phyloP scores from a whole-genome alignment of 352 stramenopile genomes.

The Phytophthora litchii region DNA sequence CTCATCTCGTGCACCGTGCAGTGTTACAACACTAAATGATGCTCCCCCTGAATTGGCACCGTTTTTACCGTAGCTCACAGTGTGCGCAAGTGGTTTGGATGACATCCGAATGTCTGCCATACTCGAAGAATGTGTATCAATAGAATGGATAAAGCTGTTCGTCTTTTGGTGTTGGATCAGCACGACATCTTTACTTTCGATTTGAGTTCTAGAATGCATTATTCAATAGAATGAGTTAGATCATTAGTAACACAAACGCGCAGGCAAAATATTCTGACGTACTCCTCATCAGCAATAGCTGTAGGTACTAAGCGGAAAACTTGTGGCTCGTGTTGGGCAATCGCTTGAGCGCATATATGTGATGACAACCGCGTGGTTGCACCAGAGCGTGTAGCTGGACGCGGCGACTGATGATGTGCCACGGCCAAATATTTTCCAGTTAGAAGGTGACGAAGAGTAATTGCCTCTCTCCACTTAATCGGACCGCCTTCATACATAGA shows the following conservation, averaged over 20 bases:
- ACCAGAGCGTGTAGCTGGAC: slow-evolving; percentile 16
- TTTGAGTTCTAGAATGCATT: slow-evolving; percentile 40
- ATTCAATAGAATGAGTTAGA: background rate
- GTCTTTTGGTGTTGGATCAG: slow-evolving; percentile 60
- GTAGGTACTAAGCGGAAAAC: slow-evolving; percentile 66
- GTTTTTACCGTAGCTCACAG: slow-evolving; percentile 21
- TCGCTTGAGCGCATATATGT: slow-evolving; percentile 35
- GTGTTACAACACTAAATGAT: slow-evolving; percentile 52
- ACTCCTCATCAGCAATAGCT: slow-evolving; percentile 59
- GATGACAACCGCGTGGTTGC: slow-evolving; percentile 15
- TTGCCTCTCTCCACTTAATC: slow-evolving; percentile 54
- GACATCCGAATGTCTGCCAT: slow-evolving; percentile 72
- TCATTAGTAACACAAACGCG: background rate
- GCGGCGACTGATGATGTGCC: slow-evolving; percentile 29
- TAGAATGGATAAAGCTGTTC: slow-evolving; percentile 67
- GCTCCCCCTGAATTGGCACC: slow-evolving; percentile 23
- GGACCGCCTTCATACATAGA: slow-evolving; percentile 58
- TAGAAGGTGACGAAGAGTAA: slow-evolving; percentile 63
- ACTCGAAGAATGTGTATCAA: slow-evolving; percentile 65
- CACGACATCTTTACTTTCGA: slow-evolving; percentile 58
- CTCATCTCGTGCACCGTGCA: slow-evolving; percentile 63
- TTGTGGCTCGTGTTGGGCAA: slow-evolving; percentile 51
- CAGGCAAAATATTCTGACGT: slow-evolving; percentile 13
- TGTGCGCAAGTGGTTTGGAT: slow-evolving; percentile 54
- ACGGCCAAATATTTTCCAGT: slow-evolving; percentile 65